Conservation (phyloP, 768 basidiomycete species). For the Auricularia heimuer region DNA sequence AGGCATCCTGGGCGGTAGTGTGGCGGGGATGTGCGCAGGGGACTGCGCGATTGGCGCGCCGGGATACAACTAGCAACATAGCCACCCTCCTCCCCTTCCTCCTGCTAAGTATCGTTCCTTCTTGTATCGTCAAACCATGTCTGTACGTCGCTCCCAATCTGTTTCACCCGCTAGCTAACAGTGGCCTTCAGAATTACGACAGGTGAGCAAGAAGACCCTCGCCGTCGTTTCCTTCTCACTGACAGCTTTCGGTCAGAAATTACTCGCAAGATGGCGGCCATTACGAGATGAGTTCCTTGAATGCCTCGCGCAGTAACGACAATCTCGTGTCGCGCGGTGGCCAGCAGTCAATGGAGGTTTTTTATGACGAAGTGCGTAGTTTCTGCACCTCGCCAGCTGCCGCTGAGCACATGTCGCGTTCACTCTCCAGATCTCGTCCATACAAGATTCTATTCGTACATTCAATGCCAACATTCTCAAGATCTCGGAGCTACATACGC, state of each 20-base stretch:
- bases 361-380: constrained; percentile 59
- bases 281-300: constrained; percentile 68
- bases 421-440: constrained; percentile 49
- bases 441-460: constrained; percentile 59
- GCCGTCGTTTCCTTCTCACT: constrained; percentile 42
- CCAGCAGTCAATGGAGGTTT: constrained; percentile 53
- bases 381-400: neutral
- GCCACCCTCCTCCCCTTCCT: too few species aligned
- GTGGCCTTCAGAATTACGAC: neutral
- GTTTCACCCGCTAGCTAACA: too few species aligned
- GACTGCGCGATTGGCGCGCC: too few species aligned
- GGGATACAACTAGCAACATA: too few species aligned
- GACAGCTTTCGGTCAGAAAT: constrained; percentile 23
- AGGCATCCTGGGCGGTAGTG: neutral
- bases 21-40: too few species aligned
- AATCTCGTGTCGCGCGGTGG: constrained; percentile 27
- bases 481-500: constrained; percentile 65
- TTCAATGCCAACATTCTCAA: constrained; percentile 62
- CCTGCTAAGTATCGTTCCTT: too few species aligned
- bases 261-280: constrained; percentile 50
- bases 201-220: neutral
- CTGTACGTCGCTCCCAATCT: too few species aligned
- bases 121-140: too few species aligned
- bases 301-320: constrained; percentile 37
- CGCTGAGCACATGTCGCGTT: neutral